phyloP scores from a whole-genome alignment of 148 eudicot species.

The Camellia sinensis region DNA sequence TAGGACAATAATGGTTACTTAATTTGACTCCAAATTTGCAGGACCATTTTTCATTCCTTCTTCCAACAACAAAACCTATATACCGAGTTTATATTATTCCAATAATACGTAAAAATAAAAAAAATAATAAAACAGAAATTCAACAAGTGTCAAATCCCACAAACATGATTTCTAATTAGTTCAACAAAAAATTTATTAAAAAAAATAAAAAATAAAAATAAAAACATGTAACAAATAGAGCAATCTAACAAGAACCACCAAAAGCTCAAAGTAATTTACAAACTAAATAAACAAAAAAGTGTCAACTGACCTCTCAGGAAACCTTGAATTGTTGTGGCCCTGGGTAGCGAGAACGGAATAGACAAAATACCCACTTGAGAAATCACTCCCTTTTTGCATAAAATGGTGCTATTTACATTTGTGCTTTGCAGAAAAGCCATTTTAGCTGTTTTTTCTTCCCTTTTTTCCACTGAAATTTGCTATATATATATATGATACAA shows the following conservation, averaged over 20 bases:
- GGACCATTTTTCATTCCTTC: too few relatives aligned
- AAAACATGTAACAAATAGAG: background rate
- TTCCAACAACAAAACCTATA: background rate
- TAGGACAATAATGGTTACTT: background rate
- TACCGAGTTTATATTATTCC: background rate
- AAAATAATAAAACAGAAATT: too few relatives aligned
- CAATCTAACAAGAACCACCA: background rate
- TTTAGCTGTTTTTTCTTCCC: background rate
- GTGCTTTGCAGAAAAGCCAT: constrained; percentile 6
- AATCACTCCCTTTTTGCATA: background rate
- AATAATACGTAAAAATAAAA: background rate
- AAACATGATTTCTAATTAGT: background rate
- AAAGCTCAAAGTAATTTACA: background rate
- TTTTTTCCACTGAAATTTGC: background rate
- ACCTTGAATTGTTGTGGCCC: constrained; percentile 3
- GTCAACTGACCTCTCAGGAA: constrained; percentile 8
- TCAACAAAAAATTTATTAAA: too few relatives aligned
- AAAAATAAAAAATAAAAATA: background rate
- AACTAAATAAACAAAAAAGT: background rate
- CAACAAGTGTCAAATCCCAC: background rate
- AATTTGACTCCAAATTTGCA: too few relatives aligned
- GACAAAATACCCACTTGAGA: constrained; percentile 9
- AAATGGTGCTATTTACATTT: background rate
- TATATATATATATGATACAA: too few relatives aligned
- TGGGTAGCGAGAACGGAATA: background rate